Percentiles rank a stretch among this genome's conserved stretches.
phyloP scores from a whole-genome alignment of 2,329 filamentous ascomycete species.

The Penicillium sp. region DNA sequence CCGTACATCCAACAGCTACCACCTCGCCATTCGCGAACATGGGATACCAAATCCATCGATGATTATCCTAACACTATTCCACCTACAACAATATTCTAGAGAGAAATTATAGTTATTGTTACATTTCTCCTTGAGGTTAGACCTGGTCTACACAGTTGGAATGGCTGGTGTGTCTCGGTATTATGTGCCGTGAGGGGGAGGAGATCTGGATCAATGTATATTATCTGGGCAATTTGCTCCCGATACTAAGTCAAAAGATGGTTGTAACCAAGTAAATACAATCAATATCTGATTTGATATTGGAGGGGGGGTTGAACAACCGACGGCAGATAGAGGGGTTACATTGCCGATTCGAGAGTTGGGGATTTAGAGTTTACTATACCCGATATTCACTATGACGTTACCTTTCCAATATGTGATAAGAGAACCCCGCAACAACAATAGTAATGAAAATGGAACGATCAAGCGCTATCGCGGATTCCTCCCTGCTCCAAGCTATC shows the following conservation, averaged over 20 bases:
- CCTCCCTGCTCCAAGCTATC: slow-evolving; percentile 1
- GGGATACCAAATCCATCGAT: slow-evolving; percentile 23
- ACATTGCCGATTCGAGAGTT: not conserved
- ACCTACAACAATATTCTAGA: slow-evolving; percentile 14
- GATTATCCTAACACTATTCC: slow-evolving; percentile 8
- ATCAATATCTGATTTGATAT: not conserved
- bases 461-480: not conserved
- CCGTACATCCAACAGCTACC: not conserved
- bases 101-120: slow-evolving; percentile 29
- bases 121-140: slow-evolving; percentile 22
- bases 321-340: not conserved
- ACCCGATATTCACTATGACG: not conserved
- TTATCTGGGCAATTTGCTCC: slow-evolving; percentile 24
- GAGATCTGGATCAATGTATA: slow-evolving; percentile 28
- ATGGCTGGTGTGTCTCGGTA: slow-evolving; percentile 26
- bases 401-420: not conserved
- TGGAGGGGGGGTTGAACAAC: not conserved
- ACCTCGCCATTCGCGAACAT: slow-evolving; percentile 4
- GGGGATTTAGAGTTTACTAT: too few relatives aligned
- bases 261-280: slow-evolving; percentile 8
- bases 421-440: not conserved
- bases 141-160: slow-evolving; percentile 25
- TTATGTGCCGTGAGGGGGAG: slow-evolving; percentile 23
- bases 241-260: slow-evolving; percentile 10
- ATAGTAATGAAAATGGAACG: too few relatives aligned